phyloP scores from a whole-genome alignment of 1,139 yeast species.

The Ogataea hybrid region DNA sequence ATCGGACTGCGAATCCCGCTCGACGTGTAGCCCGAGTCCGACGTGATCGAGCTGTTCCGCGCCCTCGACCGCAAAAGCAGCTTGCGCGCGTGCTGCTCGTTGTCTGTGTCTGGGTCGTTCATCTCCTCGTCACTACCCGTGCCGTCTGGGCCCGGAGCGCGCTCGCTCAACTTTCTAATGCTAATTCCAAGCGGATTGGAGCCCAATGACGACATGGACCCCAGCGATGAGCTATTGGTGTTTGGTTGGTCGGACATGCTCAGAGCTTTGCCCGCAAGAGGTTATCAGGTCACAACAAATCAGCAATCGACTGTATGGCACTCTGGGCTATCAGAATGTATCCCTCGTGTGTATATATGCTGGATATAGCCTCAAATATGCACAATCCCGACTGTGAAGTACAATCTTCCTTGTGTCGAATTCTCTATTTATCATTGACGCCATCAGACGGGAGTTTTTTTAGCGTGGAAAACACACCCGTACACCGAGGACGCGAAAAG shows the following conservation, averaged over 20 bases:
- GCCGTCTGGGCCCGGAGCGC: constrained; percentile 4
- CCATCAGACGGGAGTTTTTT: constrained; percentile 9
- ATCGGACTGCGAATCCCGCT: constrained; percentile 23
- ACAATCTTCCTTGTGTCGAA: constrained; percentile 4
- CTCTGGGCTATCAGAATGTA: not conserved
- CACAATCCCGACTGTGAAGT: constrained; percentile 3
- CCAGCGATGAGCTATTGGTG: constrained; percentile 19
- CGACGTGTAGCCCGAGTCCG: constrained; percentile 9
- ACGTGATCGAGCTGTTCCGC: constrained; percentile 23
- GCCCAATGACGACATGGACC: constrained; percentile 19
- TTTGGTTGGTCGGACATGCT: constrained; percentile 15
- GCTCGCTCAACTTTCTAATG: constrained; percentile 2
- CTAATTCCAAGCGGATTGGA: constrained; percentile 11
- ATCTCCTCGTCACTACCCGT: constrained; percentile 21
- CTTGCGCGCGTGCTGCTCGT: constrained; percentile 30
- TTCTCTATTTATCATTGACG: constrained; percentile 13
- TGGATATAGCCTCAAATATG: not conserved
- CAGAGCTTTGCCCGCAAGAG: not conserved
- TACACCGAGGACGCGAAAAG: constrained; percentile 5
- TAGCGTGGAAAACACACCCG: constrained; percentile 1
- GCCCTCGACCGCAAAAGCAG: constrained; percentile 27
- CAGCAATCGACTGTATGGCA: not conserved
- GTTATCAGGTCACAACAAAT: not conserved
- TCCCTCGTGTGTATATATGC: not conserved
- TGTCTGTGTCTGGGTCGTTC: constrained; percentile 32